These are phyloP conservation scores for Aspergillus sclerotioniger DNA, from an alignment of 495 filamentous ascomycete species.

Conservation along the genomic window DNA sequence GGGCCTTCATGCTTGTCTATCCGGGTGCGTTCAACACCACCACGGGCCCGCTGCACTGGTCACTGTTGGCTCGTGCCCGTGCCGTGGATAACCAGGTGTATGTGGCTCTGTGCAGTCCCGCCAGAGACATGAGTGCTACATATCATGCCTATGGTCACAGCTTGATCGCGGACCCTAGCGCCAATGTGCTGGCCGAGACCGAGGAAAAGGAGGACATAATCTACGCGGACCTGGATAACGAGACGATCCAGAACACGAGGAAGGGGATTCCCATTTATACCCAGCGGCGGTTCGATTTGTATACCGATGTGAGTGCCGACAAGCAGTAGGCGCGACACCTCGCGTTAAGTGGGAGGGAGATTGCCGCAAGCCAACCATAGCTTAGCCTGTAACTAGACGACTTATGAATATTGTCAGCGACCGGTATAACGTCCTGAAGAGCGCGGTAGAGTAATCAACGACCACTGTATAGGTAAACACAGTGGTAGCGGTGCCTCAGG, in stretches of 20 bases:
- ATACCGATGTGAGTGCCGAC: conserved; percentile 73
- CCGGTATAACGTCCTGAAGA: background rate
- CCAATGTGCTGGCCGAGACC: conserved; percentile 68
- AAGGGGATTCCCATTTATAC: conserved; percentile 79
- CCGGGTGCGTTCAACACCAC: conserved; percentile 95
- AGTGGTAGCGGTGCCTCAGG: background rate
- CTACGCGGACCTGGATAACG: conserved; percentile 68
- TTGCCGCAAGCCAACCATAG: background rate
- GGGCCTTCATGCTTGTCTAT: conserved; percentile 81
- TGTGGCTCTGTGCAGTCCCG: conserved; percentile 88
- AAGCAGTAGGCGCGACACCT: conserved; percentile 11
- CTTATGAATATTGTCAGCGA: background rate
- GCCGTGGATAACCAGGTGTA: conserved; percentile 95
- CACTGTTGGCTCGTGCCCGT: conserved; percentile 73
- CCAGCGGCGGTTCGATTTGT: conserved; percentile 93
- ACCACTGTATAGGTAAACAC: too few relatives aligned
- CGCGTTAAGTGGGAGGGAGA: background rate
- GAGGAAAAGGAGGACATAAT: conserved; percentile 75
- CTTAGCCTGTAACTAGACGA: background rate
- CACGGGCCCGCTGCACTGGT: conserved; percentile 91
- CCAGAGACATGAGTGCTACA: conserved; percentile 69
- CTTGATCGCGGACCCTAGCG: conserved; percentile 86
- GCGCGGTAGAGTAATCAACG: too few relatives aligned
- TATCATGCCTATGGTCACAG: conserved; percentile 95
- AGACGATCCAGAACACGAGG: conserved; percentile 71